Evolutionary conservation across 257 asterid genomes (phyloP).

Genomic region (Forsythia viridissima): DNA sequence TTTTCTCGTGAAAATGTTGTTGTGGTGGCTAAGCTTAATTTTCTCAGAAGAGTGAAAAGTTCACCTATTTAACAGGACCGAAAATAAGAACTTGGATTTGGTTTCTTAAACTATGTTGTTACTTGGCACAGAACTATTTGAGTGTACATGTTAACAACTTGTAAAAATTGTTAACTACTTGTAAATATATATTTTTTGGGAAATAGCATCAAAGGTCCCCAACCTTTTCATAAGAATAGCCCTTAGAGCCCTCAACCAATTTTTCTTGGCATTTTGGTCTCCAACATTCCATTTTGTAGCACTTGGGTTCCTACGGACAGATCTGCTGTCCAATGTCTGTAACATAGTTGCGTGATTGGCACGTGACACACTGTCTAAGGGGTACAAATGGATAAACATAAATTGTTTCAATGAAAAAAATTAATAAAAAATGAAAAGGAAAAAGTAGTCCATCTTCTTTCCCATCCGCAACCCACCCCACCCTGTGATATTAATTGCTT

Average conservation of each 20-base stretch:
- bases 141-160: neutral
- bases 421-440: neutral
- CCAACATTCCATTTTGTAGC: neutral
- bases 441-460: neutral
- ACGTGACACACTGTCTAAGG: neutral
- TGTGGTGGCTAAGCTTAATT: slow-evolving; percentile 5
- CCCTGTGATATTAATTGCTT: neutral
- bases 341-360: neutral
- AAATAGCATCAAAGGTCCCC: neutral
- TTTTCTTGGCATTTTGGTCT: neutral
- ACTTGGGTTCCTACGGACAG: neutral
- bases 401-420: neutral
- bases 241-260: neutral
- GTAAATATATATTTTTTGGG: neutral
- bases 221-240: neutral
- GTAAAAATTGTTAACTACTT: neutral
- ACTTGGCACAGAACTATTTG: neutral
- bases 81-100: neutral
- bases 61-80: neutral
- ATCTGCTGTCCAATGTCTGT: neutral
- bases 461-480: neutral
- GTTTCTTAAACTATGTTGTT: neutral
- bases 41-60: neutral
- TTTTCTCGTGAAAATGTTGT: neutral
- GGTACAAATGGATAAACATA: neutral